These are phyloP conservation scores for Opeltia flavorubescens DNA, from an alignment of 495 filamentous ascomycete species.

Conservation along the genomic window DNA sequence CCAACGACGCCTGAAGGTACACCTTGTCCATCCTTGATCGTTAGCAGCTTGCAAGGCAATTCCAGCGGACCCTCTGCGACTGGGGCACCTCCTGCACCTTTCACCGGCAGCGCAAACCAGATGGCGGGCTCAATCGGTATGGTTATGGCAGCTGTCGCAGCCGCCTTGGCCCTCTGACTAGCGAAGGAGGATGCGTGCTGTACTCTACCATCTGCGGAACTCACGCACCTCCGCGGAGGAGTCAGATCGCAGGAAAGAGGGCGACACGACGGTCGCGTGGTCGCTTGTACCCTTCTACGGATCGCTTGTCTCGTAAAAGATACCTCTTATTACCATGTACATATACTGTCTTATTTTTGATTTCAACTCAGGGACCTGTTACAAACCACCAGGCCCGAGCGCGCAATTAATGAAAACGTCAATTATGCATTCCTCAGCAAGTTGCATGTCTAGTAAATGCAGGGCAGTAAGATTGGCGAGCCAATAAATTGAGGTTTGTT, in stretches of 20 bases:
- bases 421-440: slow-evolving; percentile 2
- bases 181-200: not conserved
- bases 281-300: not conserved
- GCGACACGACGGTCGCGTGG: not conserved
- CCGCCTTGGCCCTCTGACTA: slow-evolving; percentile 4
- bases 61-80: slow-evolving; percentile 5
- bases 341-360: not conserved
- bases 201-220: not conserved
- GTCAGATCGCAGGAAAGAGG: not conserved
- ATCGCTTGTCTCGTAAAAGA: not conserved
- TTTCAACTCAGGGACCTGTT: no score
- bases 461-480: not conserved
- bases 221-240: not conserved
- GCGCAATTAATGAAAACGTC: not conserved
- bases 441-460: not conserved
- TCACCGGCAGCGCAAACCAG: slow-evolving; percentile 13
- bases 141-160: slow-evolving; percentile 7
- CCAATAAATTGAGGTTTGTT: not conserved
- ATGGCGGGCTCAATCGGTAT: slow-evolving; percentile 10
- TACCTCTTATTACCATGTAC: slow-evolving; percentile 1
- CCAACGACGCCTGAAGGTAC: slow-evolving; percentile 8
- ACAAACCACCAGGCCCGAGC: not conserved
- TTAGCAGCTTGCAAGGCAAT: slow-evolving; percentile 11
- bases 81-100: slow-evolving; percentile 10
- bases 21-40: slow-evolving; percentile 15